A percentile compares a stretch with the other conserved stretches of the same genome.
These are phyloP conservation scores for Balakata baccata DNA, from an alignment of 345 rosid species.

Conservation along the genomic window DNA sequence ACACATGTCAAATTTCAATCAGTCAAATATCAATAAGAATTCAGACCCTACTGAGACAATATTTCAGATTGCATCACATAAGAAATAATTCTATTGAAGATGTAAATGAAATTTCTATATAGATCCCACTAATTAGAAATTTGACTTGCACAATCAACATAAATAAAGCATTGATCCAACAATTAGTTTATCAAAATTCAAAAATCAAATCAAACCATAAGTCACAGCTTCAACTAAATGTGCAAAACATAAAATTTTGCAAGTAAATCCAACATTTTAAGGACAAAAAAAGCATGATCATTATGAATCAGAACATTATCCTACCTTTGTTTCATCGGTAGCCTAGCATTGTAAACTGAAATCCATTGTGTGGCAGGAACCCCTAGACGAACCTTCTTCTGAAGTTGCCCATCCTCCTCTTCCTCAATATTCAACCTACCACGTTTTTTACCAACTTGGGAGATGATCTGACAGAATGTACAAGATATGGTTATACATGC, in stretches of 20 bases:
- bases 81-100: background rate
- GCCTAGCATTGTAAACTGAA: slow-evolving; percentile 34
- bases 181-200: background rate
- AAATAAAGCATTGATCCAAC: background rate
- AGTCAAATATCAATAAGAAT: background rate
- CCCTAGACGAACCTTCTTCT: slow-evolving; percentile 34
- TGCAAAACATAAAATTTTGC: background rate
- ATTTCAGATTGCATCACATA: background rate
- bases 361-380: slow-evolving; percentile 39
- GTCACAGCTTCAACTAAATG: background rate
- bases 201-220: background rate
- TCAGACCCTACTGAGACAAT: background rate
- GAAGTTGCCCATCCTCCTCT: slow-evolving; percentile 33
- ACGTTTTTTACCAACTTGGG: slow-evolving; percentile 43
- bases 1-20: background rate
- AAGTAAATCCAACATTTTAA: background rate
- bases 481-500: slow-evolving; percentile 15
- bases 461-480: slow-evolving; percentile 49
- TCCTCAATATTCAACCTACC: slow-evolving; percentile 33
- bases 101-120: background rate
- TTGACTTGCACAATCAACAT: background rate
- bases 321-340: slow-evolving; percentile 37
- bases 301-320: background rate
- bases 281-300: background rate
- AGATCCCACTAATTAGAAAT: background rate